Conservation (phyloP, 306 rosid genomes). For the Cyclanthera cordifolia region DNA sequence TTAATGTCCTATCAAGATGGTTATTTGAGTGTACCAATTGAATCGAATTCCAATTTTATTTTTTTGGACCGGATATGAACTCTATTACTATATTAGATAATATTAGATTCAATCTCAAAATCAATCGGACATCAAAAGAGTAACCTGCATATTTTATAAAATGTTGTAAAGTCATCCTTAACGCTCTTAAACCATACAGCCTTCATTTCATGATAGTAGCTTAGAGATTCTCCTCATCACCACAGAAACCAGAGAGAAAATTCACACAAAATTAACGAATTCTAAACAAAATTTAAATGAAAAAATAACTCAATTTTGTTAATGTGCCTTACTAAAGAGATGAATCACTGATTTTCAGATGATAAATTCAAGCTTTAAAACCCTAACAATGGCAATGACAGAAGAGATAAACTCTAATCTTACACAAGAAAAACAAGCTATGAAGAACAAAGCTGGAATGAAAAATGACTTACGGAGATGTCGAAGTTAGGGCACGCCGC, state of each 20-base stretch:
- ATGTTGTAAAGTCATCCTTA: too few relatives aligned
- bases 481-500: conserved; percentile 19
- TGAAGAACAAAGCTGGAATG: neutral
- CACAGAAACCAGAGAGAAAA: conserved; percentile 11
- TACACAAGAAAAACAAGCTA: neutral
- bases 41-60: too few relatives aligned
- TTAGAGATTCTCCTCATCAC: neutral
- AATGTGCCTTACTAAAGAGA: neutral
- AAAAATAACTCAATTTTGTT: neutral
- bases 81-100: too few relatives aligned
- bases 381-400: neutral
- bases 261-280: neutral
- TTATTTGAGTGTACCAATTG: too few relatives aligned
- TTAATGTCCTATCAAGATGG: too few relatives aligned
- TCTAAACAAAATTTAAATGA: neutral
- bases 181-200: neutral
- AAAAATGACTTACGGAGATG: conserved; percentile 28
- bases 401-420: conserved; percentile 9
- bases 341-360: neutral
- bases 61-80: too few relatives aligned
- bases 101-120: too few relatives aligned
- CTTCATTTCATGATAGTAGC: conserved; percentile 5
- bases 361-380: neutral
- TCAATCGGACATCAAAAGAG: too few relatives aligned
- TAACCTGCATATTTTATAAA: too few relatives aligned